Evolutionary conservation across 345 rosid species (phyloP).

Genomic region (Citrus hindsii): DNA sequence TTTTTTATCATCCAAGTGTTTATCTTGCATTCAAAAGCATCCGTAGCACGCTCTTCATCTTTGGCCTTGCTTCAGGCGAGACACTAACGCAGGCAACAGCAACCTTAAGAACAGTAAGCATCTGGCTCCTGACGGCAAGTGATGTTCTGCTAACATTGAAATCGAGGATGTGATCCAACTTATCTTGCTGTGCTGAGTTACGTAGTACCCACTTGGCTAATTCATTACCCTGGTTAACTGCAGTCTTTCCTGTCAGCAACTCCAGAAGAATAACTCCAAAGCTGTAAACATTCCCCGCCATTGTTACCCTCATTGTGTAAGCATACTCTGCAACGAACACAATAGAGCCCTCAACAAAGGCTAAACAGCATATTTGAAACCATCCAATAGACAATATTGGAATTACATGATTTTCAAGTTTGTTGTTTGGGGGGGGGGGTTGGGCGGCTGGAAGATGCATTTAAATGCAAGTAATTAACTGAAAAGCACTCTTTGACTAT

Average conservation of each 20-base stretch:
- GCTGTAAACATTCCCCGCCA: conserved; percentile 79
- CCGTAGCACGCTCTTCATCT: conserved; percentile 71
- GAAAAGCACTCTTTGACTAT: neutral
- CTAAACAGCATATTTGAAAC: neutral
- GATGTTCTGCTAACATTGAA: conserved; percentile 59
- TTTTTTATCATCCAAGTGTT: conserved; percentile 3
- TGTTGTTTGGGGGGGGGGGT: no score
- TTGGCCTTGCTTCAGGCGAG: conserved; percentile 71
- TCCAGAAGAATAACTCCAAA: conserved; percentile 78
- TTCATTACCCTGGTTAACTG: conserved; percentile 69
- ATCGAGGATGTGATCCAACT: conserved; percentile 66
- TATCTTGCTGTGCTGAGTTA: conserved; percentile 40
- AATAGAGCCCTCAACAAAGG: neutral
- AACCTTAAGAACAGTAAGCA: conserved; percentile 66
- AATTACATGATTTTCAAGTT: neutral
- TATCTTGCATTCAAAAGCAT: conserved; percentile 66
- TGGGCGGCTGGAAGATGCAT: no score
- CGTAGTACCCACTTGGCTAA: conserved; percentile 74
- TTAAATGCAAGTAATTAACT: neutral
- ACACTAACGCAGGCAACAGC: conserved; percentile 70
- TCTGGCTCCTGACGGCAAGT: conserved; percentile 50
- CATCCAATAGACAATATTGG: neutral
- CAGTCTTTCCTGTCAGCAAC: conserved; percentile 74
- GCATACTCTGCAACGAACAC: conserved; percentile 69
- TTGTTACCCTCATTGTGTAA: conserved; percentile 85